Evolutionary conservation across 805 yeast species (phyloP).

Genomic region (Metschnikowia cubensis): DNA sequence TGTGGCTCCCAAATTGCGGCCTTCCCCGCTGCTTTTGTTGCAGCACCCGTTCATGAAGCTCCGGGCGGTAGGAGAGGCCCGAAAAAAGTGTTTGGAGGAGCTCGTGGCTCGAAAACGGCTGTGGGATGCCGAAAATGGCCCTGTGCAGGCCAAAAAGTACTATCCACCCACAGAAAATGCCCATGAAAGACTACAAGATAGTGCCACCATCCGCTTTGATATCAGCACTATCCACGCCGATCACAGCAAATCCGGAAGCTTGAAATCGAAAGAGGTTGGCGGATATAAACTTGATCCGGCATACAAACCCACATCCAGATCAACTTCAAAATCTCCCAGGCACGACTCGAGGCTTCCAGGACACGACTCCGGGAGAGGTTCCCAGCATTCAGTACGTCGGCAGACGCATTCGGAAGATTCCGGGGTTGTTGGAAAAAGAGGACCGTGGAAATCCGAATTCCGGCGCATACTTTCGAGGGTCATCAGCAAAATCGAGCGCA

Average conservation of each 20-base stretch:
- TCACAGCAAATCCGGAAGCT: neutral
- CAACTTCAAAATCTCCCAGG: too few relatives aligned
- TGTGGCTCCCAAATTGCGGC: neutral
- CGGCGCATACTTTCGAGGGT: conserved; percentile 18
- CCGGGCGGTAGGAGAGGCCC: neutral
- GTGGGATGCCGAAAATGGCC: conserved; percentile 39
- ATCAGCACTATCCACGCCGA: conserved; percentile 26
- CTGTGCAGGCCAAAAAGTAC: conserved; percentile 24
- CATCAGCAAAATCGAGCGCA: conserved; percentile 28
- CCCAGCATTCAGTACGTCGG: too few relatives aligned
- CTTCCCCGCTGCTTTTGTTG: neutral
- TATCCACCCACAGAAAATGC: conserved; percentile 35
- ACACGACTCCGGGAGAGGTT: too few relatives aligned
- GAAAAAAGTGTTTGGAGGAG: conserved; percentile 21
- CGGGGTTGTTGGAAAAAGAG: neutral
- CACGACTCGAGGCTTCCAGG: too few relatives aligned
- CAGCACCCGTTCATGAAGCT: neutral
- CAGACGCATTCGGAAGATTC: neutral
- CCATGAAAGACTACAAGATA: conserved; percentile 4
- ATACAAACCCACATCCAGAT: too few relatives aligned
- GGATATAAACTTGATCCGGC: too few relatives aligned
- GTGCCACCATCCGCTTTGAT: conserved; percentile 30
- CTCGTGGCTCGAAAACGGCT: conserved; percentile 33
- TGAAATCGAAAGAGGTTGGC: too few relatives aligned
- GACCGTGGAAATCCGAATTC: conserved; percentile 14